Evolutionary conservation across 805 yeast species (phyloP).

Genomic region (Clavispora fructus): DNA sequence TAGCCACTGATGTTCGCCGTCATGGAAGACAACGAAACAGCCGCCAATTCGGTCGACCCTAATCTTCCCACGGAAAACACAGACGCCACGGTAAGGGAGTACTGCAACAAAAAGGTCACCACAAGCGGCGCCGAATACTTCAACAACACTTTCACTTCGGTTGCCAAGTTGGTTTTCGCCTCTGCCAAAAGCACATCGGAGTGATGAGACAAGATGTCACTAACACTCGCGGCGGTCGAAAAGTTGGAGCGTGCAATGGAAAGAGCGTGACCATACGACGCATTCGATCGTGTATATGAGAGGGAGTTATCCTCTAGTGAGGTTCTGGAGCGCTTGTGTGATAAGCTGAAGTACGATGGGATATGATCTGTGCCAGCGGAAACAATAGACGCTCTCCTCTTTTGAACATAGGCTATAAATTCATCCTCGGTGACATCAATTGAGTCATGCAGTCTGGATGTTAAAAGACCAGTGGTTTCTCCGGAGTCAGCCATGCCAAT

Average conservation of each 20-base stretch:
- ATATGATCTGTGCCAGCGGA: slow-evolving; percentile 21
- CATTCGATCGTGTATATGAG: slow-evolving; percentile 6
- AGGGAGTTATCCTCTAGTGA: slow-evolving; percentile 10
- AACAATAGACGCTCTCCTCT: slow-evolving; percentile 34
- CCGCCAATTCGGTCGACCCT: slow-evolving; percentile 68
- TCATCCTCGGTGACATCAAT: slow-evolving; percentile 28
- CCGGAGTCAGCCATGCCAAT: neutral
- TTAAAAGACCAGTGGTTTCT: neutral
- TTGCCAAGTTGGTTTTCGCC: slow-evolving; percentile 36
- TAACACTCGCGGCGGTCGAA: slow-evolving; percentile 2
- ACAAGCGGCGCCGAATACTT: slow-evolving; percentile 53
- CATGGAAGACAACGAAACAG: slow-evolving; percentile 71
- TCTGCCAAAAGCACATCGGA: slow-evolving; percentile 21
- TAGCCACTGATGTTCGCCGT: slow-evolving; percentile 73
- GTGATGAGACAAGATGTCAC: slow-evolving; percentile 23
- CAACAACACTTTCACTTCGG: slow-evolving; percentile 36
- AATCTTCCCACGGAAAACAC: slow-evolving; percentile 73
- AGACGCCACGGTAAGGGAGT: slow-evolving; percentile 69
- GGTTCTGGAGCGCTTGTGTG: slow-evolving; percentile 13
- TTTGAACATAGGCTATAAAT: slow-evolving; percentile 34
- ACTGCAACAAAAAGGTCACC: slow-evolving; percentile 63
- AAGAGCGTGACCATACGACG: slow-evolving; percentile 3
- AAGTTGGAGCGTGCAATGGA: slow-evolving; percentile 6
- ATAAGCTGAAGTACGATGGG: slow-evolving; percentile 11
- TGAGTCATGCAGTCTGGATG: neutral